Evolutionary conservation across 257 asterid genomes (phyloP), one percentile per base, ranked within the genome.

Genomic region (Salvia rosmarinus): DNA sequence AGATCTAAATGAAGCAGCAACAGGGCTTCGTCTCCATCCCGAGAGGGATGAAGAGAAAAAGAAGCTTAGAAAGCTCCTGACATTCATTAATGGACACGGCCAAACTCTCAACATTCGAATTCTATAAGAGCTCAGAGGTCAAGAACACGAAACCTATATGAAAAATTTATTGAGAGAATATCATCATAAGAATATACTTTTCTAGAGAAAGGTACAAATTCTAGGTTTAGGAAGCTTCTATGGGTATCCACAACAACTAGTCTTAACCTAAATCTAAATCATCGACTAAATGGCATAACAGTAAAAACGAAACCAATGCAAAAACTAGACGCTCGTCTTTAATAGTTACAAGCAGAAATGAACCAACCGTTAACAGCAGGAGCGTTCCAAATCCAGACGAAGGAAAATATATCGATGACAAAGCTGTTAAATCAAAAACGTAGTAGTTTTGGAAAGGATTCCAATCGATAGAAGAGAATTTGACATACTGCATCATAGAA

Each of bases 281-380:
- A 47, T 30, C 14, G 13, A 34, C 60, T 56, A 77, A 51, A 49
- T 67, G 43, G 5, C 25, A 19, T 51, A 43, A 70, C 42, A 43
- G 65, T 13, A 58, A 37, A 13, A 49, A 20, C 61, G 11, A 19
- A 4, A 47, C 54, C 4, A 37, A 13, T 28, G 68, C 70, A 69
- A 68, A 51, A 40, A 20, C 66, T 30, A 70, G 63, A 39, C 63
- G 68, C 61, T 49, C 44, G 47, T 64, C 70, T 56, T 21, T 50
- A 6, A 20, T 47, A 50, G 57, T 46, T 10, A 73, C 82, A 68
- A 17, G 30, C 71, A 39, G 13, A 64, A 69, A 74, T 55, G 30
- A 62, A 64, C 42, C 72, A 52, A 43, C 16, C 60, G 7, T 34
- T 30, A 32, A 30, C n/a, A 19, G 67, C 64, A 54, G 23, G 72